Base-by-base conservation (phyloP, 208 protist species). In the Acanthamoeba lenticulata region DNA sequence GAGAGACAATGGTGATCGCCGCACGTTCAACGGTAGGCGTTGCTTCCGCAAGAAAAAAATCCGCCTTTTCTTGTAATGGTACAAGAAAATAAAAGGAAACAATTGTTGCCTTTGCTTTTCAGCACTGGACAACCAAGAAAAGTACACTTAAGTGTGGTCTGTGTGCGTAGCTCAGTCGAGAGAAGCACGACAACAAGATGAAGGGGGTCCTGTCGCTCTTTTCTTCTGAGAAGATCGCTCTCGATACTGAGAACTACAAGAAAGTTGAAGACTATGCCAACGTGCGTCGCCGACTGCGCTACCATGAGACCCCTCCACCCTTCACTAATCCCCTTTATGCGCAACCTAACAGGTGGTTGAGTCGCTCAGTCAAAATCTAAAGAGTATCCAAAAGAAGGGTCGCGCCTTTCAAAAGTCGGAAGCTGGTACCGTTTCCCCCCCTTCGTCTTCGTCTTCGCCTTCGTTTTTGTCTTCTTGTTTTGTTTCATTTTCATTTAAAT, bases 181-280 rank as follows among this genome's bases (percentile, higher is more conserved):
- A n/a, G 24, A 69, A 36, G 29, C 13, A 7, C 29, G 13, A 27
- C 13, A 34, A n/a, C n/a, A 74, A 74, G 21, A 74, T 74, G 65
- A 74, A 74, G 36, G 65, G 65, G 38, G 65, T 74, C 15, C 65
- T 74, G 7, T 74, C 65, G 24, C 65, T 74, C 65, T 74, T 74
- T 21, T 0, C 65, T 29, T 74, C 65, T 9, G 65, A 74, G 65
- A 74, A 74, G 65, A 74, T 74, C 29, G 65, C 65, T 74, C 65
- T 74, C 0, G 65, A 74, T n/a, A 74, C 65, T 5, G 27, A 74
- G 65, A 74, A 74, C 65, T 74, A 29, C 65, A 74, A 74, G 65
- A 11, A n/a, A 19, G 65, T 74, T 0, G 65, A 74, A 17, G 65
- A 74, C 65, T 74, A 74, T 29, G 65, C 65, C 24, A 74, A 34